phyloP scores from a whole-genome alignment of 1,284 basidiomycete genomes.

The Ceratobasidium sp. region DNA sequence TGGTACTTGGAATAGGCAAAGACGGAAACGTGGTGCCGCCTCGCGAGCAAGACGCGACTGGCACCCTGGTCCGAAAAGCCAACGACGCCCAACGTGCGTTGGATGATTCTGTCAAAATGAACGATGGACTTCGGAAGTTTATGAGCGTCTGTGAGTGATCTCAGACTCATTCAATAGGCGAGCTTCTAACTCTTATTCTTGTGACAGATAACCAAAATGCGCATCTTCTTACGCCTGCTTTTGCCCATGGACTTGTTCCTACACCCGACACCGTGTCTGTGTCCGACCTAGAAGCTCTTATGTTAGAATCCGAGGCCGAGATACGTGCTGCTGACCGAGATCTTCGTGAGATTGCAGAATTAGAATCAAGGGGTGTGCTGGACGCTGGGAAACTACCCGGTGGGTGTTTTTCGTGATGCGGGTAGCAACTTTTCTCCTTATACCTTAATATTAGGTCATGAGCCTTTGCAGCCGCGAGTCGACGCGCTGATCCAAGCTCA shows the following conservation, averaged over 20 bases:
- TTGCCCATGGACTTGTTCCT: constrained; percentile 63
- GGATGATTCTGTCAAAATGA: constrained; percentile 66
- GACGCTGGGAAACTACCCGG: constrained; percentile 74
- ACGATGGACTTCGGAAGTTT: constrained; percentile 76
- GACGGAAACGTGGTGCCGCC: constrained; percentile 46
- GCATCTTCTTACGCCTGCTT: constrained; percentile 74
- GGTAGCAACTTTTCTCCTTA: background rate
- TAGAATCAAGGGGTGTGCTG: constrained; percentile 74
- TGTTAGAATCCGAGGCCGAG: constrained; percentile 81
- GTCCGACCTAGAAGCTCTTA: constrained; percentile 72
- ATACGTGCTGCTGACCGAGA: constrained; percentile 81
- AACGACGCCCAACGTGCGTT: constrained; percentile 69
- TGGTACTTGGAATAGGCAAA: constrained; percentile 71
- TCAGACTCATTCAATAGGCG: background rate
- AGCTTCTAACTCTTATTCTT: background rate
- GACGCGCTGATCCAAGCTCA: constrained; percentile 66
- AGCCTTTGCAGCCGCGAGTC: constrained; percentile 69
- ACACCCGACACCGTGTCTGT: constrained; percentile 71
- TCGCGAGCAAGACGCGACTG: constrained; percentile 36
- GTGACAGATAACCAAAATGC: constrained; percentile 75
- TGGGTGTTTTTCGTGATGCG: constrained; percentile 49
- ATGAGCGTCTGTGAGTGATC: constrained; percentile 71
- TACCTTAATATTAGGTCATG: constrained; percentile 61
- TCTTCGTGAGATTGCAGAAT: constrained; percentile 73
- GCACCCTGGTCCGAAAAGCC: constrained; percentile 65